phyloP scores from a whole-genome alignment of 257 asterid genomes.

The Schizonepeta tenuifolia region DNA sequence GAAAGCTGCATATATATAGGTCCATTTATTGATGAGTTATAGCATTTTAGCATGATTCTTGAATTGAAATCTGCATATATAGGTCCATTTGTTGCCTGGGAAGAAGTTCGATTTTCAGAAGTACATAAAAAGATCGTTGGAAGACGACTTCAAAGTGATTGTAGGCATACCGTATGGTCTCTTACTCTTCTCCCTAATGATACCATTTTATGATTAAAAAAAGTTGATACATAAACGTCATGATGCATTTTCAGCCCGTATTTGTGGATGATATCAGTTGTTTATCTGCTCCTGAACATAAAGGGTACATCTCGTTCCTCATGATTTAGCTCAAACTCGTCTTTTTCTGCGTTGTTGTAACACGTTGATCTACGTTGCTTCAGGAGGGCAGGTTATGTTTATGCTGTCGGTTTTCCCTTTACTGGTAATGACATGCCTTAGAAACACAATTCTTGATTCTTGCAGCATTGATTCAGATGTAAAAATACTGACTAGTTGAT shows the following conservation, averaged over 20 bases:
- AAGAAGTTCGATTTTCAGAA: constrained; percentile 91
- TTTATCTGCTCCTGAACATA: constrained; percentile 77
- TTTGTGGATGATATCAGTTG: constrained; percentile 72
- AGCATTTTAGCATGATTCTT: neutral
- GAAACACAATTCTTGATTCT: neutral
- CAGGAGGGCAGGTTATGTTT: constrained; percentile 77
- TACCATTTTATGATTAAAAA: neutral
- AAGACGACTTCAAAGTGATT: constrained; percentile 93
- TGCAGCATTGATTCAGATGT: neutral
- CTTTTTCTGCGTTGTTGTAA: neutral
- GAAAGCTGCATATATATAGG: neutral
- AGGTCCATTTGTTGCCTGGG: constrained; percentile 98
- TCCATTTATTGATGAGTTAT: neutral
- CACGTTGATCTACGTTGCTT: constrained; percentile 14
- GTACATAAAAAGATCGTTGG: constrained; percentile 89
- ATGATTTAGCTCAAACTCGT: neutral
- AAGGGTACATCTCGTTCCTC: constrained; percentile 48
- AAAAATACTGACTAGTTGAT: constrained; percentile 42
- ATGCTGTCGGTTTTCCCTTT: constrained; percentile 71
- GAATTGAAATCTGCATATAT: constrained; percentile 2
- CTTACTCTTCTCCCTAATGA: neutral
- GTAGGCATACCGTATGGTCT: constrained; percentile 81
- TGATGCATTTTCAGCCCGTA: constrained; percentile 55
- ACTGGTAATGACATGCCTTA: constrained; percentile 47
- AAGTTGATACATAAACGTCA: neutral